Evolutionary conservation across 164 flowering plant genomes (phyloP).

Genomic region (Nymphaea thermarum): DNA sequence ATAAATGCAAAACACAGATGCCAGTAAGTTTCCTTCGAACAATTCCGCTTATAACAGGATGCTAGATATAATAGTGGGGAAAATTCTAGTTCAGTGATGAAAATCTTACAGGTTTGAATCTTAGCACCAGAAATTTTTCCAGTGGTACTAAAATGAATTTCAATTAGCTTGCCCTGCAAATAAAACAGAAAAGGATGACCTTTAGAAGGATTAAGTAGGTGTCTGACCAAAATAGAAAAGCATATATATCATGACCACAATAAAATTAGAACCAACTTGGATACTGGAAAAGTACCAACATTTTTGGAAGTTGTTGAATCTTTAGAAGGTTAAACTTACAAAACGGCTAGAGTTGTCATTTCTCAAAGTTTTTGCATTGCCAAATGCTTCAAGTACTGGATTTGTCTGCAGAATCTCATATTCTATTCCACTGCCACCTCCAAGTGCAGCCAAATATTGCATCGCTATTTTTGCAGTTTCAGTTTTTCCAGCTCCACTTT

Average conservation of each 20-base stretch:
- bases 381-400: slow-evolving; percentile 97
- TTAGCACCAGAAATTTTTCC: slow-evolving; percentile 96
- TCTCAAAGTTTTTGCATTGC: slow-evolving; percentile 93
- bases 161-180: slow-evolving; percentile 92
- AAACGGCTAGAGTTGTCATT: slow-evolving; percentile 99
- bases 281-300: too few relatives aligned
- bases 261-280: too few relatives aligned
- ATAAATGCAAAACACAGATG: too few relatives aligned
- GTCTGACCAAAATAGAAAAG: background rate
- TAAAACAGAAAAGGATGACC: background rate
- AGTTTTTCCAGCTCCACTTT: slow-evolving; percentile 99
- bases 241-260: background rate
- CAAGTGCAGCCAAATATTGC: slow-evolving; percentile 98
- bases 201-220: background rate
- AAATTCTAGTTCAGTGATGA: background rate
- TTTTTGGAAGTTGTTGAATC: too few relatives aligned
- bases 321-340: slow-evolving; percentile 34
- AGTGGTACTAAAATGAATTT: slow-evolving; percentile 87
- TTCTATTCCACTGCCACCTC: slow-evolving; percentile 98
- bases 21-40: too few relatives aligned
- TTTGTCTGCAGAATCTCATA: slow-evolving; percentile 89
- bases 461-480: slow-evolving; percentile 98
- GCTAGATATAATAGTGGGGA: background rate
- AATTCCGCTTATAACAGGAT: too few relatives aligned
- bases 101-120: slow-evolving; percentile 87